Percentiles rank a stretch among this genome's conserved stretches.
Evolutionary conservation across 108 stramenopile species (phyloP).

Genomic region (Nannochloropsis granulata): DNA sequence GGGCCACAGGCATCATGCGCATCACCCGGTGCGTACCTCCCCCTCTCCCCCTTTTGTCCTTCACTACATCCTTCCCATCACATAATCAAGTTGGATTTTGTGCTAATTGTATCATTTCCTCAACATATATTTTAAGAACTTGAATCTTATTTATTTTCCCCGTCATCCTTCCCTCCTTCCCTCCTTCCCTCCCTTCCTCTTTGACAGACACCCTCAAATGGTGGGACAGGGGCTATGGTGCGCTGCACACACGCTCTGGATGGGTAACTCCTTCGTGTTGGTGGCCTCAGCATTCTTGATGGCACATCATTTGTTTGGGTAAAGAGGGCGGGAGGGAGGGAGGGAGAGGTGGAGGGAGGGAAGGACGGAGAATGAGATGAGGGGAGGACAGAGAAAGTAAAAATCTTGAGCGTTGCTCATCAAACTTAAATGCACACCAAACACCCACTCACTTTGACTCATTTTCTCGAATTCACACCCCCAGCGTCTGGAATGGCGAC

Average conservation of each 20-base stretch:
- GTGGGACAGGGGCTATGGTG: constrained; percentile 86
- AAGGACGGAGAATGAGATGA: too few species aligned
- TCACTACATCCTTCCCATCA: not conserved
- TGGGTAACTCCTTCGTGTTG: constrained; percentile 67
- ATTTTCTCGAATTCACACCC: not conserved
- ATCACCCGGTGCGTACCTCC: constrained; percentile 51
- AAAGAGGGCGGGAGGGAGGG: too few species aligned
- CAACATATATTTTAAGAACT: not conserved
- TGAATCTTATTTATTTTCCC: not conserved
- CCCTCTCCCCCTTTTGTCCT: not conserved
- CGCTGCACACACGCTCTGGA: constrained; percentile 64
- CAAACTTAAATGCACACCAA: too few species aligned
- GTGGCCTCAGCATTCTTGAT: constrained; percentile 60
- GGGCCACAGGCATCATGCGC: constrained; percentile 84
- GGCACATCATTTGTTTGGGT: constrained; percentile 70
- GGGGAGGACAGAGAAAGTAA: too few species aligned
- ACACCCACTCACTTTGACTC: not conserved
- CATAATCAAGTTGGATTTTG: too few species aligned
- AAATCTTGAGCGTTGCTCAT: too few species aligned
- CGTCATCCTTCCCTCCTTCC: not conserved
- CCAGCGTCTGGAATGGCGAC: constrained; percentile 75
- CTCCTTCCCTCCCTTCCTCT: not conserved
- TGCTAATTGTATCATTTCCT: too few species aligned
- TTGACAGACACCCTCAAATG: constrained; percentile 62
- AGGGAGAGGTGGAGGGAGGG: too few species aligned